Conservation (phyloP, 139 green algal species). For the Nannochloris sp. region DNA sequence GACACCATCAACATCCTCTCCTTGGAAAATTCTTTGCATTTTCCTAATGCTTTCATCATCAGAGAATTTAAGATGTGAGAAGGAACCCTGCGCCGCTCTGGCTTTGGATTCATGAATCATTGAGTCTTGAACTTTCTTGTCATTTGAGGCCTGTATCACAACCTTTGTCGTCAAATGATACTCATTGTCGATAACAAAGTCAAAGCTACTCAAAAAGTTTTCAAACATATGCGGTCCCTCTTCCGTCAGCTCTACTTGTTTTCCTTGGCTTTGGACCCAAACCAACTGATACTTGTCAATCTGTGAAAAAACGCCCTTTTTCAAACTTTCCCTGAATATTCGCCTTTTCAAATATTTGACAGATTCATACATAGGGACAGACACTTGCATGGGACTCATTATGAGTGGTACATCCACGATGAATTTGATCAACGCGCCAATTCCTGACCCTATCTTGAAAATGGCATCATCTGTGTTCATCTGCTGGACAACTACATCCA, state of each 20-base stretch:
- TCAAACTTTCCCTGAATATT: conserved; percentile 18
- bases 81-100: background rate
- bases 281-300: background rate
- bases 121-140: background rate
- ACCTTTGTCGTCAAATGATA: background rate
- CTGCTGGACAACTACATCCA: conserved; percentile 4
- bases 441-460: conserved; percentile 6
- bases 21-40: background rate
- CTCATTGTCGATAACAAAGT: background rate
- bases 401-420: background rate
- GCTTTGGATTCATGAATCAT: background rate
- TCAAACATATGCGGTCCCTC: background rate
- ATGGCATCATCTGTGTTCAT: conserved; percentile 21
- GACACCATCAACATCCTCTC: background rate
- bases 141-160: background rate
- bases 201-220: background rate
- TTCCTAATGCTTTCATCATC: background rate
- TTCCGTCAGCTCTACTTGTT: background rate
- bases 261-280: background rate
- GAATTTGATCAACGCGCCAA: conserved; percentile 20
- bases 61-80: background rate
- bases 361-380: conserved; percentile 18
- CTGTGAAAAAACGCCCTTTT: background rate
- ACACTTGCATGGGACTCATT: conserved; percentile 9
- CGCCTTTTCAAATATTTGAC: conserved; percentile 28